Evolutionary conservation across 305 asterid species (phyloP).

Genomic region (Euphrasia arctica): DNA sequence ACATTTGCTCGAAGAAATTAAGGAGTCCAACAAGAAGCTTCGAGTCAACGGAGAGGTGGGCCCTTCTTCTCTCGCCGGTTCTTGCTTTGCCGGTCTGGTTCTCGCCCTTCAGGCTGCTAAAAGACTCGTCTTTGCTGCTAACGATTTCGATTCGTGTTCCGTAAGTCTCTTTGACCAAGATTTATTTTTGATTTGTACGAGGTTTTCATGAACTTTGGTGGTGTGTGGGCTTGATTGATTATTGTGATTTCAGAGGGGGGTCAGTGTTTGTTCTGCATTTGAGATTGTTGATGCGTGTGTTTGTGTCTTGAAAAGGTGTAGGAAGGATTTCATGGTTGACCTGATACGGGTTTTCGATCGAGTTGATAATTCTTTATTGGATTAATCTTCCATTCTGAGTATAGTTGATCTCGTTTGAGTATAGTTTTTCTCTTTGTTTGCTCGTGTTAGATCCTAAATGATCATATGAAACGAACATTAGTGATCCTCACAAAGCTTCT

Average conservation of each 20-base stretch:
- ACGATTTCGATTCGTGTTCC: slow-evolving; percentile 32
- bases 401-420: neutral
- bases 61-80: slow-evolving; percentile 35
- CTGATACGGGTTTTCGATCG: neutral
- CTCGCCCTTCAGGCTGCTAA: slow-evolving; percentile 45
- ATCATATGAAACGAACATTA: no score
- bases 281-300: neutral
- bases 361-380: neutral
- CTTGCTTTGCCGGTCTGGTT: slow-evolving; percentile 50
- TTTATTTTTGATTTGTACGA: neutral
- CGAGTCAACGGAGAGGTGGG: slow-evolving; percentile 29
- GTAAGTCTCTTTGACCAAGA: slow-evolving; percentile 34
- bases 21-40: slow-evolving; percentile 40
- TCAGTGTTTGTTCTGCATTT: neutral
- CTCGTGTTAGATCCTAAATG: no score
- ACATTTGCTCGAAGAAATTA: slow-evolving; percentile 64
- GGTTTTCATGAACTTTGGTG: neutral
- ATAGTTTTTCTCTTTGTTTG: neutral
- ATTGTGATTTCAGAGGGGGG: neutral
- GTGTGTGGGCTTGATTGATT: neutral
- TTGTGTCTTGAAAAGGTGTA: neutral
- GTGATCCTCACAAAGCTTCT: neutral
- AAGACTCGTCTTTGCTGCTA: slow-evolving; percentile 42
- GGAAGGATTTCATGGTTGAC: neutral
- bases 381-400: neutral